Conservation (phyloP, 768 basidiomycete species). For the Leccinum fibrillosum region DNA sequence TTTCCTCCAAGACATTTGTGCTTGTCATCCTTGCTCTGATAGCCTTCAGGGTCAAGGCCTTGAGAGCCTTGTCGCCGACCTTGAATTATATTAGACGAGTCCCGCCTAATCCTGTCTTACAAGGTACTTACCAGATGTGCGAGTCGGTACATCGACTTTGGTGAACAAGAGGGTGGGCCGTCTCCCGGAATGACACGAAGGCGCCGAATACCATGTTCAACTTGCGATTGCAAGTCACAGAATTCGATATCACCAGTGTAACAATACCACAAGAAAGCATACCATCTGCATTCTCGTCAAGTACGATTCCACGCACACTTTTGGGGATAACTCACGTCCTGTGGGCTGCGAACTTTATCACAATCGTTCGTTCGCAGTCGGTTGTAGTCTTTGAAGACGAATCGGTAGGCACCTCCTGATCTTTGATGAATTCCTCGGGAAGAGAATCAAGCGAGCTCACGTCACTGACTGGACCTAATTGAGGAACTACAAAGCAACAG, state of each 20-base stretch:
- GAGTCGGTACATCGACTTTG: slow-evolving; percentile 37
- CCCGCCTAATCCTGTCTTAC: too few relatives aligned
- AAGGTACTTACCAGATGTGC: slow-evolving; percentile 27
- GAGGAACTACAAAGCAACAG: slow-evolving; percentile 1
- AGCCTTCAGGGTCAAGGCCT: too few relatives aligned
- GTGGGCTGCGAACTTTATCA: slow-evolving; percentile 15
- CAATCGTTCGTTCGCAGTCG: neutral
- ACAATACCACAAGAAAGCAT: slow-evolving; percentile 24
- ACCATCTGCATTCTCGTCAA: slow-evolving; percentile 17
- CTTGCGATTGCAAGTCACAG: slow-evolving; percentile 6
- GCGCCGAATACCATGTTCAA: neutral
- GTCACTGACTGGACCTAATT: slow-evolving; percentile 6
- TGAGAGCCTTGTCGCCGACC: too few relatives aligned
- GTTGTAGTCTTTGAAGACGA: neutral
- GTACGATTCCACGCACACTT: neutral
- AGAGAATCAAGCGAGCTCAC: neutral
- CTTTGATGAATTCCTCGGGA: slow-evolving; percentile 4
- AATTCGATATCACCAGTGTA: slow-evolving; percentile 22
- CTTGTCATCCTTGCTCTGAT: too few relatives aligned
- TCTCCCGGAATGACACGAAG: neutral
- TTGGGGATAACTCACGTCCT: slow-evolving; percentile 8
- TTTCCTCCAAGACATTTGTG: too few relatives aligned
- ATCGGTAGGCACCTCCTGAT: neutral
- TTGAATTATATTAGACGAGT: too few relatives aligned
- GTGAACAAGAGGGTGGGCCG: slow-evolving; percentile 24